These are phyloP conservation scores for Kentomonas sorsogonicus DNA, from an alignment of 208 protist genomes.

Conservation along the genomic window DNA sequence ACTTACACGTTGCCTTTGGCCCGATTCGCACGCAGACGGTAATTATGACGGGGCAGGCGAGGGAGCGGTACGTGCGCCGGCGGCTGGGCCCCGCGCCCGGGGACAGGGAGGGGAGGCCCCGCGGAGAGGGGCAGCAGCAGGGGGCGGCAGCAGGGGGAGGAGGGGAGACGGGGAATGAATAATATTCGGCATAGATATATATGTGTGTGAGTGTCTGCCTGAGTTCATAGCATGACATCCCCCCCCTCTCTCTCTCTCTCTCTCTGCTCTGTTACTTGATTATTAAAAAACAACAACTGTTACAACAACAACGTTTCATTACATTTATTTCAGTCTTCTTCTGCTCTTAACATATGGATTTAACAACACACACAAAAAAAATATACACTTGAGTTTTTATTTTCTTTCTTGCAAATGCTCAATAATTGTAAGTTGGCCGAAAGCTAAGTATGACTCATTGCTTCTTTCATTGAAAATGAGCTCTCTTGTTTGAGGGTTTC, in stretches of 20 bases:
- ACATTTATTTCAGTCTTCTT: background rate
- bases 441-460: too few species aligned
- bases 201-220: background rate
- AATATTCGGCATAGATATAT: background rate
- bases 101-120: slow-evolving; percentile 20
- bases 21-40: slow-evolving; percentile 69
- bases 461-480: too few species aligned
- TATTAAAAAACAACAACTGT: too few species aligned
- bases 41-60: slow-evolving; percentile 57
- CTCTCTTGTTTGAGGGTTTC: too few species aligned
- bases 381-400: slow-evolving; percentile 10
- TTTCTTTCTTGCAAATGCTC: background rate
- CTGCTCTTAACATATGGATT: background rate
- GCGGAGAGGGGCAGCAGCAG: slow-evolving; percentile 9
- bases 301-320: too few species aligned
- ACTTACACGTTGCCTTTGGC: slow-evolving; percentile 72
- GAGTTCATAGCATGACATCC: background rate
- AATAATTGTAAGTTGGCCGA: background rate
- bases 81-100: slow-evolving; percentile 47
- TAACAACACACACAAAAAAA: too few species aligned
- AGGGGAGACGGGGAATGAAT: slow-evolving; percentile 7
- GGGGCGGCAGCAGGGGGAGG: background rate
- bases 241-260: slow-evolving; percentile 13
- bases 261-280: background rate
- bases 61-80: slow-evolving; percentile 74